A percentile compares a stretch with the other conserved stretches of the same genome.
Evolutionary conservation across 768 basidiomycete genomes (phyloP).

Genomic region (Epithele typhae): DNA sequence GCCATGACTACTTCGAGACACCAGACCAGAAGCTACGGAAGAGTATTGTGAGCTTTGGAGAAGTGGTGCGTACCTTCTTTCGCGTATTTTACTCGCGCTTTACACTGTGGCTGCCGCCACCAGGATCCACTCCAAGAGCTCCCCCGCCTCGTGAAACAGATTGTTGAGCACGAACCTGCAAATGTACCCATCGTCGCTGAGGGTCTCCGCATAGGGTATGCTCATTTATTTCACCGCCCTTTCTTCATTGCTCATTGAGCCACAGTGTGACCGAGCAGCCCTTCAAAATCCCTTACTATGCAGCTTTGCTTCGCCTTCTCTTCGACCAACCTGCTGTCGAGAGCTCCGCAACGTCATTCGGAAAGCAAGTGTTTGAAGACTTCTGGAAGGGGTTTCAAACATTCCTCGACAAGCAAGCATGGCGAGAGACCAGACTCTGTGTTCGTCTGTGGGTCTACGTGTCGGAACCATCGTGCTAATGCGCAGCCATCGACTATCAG

Average conservation of each 20-base stretch:
- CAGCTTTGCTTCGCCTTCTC: constrained; percentile 70
- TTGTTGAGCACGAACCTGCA: constrained; percentile 55
- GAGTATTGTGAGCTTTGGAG: constrained; percentile 69
- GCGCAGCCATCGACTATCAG: constrained; percentile 41
- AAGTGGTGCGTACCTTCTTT: constrained; percentile 58
- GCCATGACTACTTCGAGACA: constrained; percentile 60
- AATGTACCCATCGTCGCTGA: constrained; percentile 65
- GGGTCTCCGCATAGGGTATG: constrained; percentile 69
- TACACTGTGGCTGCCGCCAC: neutral
- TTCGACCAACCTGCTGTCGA: constrained; percentile 40
- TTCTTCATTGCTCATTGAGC: constrained; percentile 8
- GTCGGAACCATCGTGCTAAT: no score
- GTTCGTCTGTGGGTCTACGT: no score
- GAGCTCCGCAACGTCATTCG: constrained; percentile 42
- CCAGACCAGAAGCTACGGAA: constrained; percentile 69
- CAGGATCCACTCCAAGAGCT: constrained; percentile 73
- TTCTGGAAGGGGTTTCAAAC: constrained; percentile 89
- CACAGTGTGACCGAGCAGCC: constrained; percentile 87
- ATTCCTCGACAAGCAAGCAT: constrained; percentile 83
- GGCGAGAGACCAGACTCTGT: constrained; percentile 86
- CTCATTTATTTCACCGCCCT: constrained; percentile 3
- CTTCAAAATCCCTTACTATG: constrained; percentile 89
- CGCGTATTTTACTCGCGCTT: neutral
- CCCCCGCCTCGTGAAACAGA: constrained; percentile 58
- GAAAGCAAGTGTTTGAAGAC: constrained; percentile 77